Evolutionary conservation across 169 alveolate genomes (phyloP).

Genomic region (Miamiensis avidus): DNA sequence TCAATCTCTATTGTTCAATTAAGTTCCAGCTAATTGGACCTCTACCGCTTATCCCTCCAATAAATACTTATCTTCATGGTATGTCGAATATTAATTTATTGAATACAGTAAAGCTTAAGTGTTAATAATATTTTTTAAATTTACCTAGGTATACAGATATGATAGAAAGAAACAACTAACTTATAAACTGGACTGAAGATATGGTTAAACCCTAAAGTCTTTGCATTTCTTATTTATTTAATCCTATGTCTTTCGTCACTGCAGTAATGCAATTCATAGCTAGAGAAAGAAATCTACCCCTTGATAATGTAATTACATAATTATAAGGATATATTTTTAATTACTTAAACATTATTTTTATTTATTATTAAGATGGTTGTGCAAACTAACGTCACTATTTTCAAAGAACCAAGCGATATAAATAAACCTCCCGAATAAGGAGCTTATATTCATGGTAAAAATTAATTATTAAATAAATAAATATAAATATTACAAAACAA

Average conservation of each 20-base stretch:
- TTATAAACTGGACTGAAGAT: constrained; percentile 86
- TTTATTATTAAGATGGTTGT: constrained; percentile 49
- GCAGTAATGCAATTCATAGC: constrained; percentile 95
- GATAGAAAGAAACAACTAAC: constrained; percentile 84
- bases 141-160: constrained; percentile 64
- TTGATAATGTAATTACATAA: constrained; percentile 88
- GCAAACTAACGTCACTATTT: constrained; percentile 74
- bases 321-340: neutral
- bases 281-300: constrained; percentile 87
- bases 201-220: constrained; percentile 80
- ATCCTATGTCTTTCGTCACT: constrained; percentile 95
- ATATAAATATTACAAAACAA: too few relatives aligned
- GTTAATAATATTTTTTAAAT: too few relatives aligned
- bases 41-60: constrained; percentile 89
- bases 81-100: too few relatives aligned
- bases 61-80: constrained; percentile 91
- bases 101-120: too few relatives aligned
- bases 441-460: constrained; percentile 86
- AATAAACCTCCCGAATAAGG: constrained; percentile 86
- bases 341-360: neutral
- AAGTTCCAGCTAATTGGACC: constrained; percentile 89
- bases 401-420: constrained; percentile 76
- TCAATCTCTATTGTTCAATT: constrained; percentile 76
- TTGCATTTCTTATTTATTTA: constrained; percentile 90
- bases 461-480: too few relatives aligned